Evolutionary conservation across 768 basidiomycete genomes (phyloP), one percentile per base, ranked within the genome.

Genomic region (Pleurotus citrinopileatus): DNA sequence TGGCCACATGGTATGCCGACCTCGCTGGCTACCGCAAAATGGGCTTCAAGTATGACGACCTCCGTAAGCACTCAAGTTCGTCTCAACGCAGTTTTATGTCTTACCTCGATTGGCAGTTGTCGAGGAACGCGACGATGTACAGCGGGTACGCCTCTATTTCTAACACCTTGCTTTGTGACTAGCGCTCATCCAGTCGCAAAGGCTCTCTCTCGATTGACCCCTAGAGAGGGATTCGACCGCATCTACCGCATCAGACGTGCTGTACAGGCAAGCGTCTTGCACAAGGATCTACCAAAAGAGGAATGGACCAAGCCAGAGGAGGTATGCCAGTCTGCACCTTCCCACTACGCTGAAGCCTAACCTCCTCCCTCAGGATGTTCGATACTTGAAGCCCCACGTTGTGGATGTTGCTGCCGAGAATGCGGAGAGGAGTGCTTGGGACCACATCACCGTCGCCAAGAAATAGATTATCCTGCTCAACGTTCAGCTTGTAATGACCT

Each of bases 1-100:
- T 97, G 53, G 90, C 94, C 6, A 77, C 81, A 60, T 88, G 86
- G 82, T 98, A 97, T 65, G 87, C 87, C 61, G 68, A 88, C 67
- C 72, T 86, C 52, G 70, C 87, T 34, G 94, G 95, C 36, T 91
- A 94, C 79, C 82, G 96, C 61, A 79, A 85, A 64, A 78, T 91
- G 64, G 96, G 96, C 60, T 82, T 98, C 72, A 84, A 81, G 65
- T 95, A 97, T 68, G 96, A 99, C 69, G 96, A 99, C 79, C 83
- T 99, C 65, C 76, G 91, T 94, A 61, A 70, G 91, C n/a, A 2
- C n/a, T 34, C 7, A n/a, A 34, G 1, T 34, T 81, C 23, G 7
- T 53, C 51, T 55, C 53, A 47, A 52, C 43, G n/a, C 48, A 25
- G 20, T 20, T 23, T 38, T 52, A 57, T 40, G 42, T 42, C 55